Evolutionary conservation across 2,329 filamentous ascomycete genomes (phyloP), one percentile per base, ranked within the genome.

Genomic region (Karstenula rhodostoma): DNA sequence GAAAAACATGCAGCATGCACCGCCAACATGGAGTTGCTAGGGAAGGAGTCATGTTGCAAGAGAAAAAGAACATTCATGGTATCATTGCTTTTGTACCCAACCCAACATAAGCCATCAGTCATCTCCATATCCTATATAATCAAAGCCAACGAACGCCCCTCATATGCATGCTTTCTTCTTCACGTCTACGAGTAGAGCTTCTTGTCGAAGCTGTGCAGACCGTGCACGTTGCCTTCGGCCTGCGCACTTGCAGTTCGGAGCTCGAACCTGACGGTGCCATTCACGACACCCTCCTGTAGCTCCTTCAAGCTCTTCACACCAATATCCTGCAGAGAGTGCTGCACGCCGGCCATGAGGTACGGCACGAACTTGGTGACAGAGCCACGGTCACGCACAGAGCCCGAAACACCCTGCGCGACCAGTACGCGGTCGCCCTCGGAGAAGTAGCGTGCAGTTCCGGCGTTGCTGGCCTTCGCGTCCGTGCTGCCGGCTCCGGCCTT

Each of bases 151-250:
- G 62, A 71, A 74, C 69, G 70, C 71, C 74, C 57, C 61, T 68
- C 61, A 65, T 64, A 75, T 76, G 73, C 72, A 75, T 63, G 49
- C 56, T 52, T 40, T 42, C 12, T 42, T 15, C n/a, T 58, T 52
- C 29, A 58, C 57, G n/a, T 63, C 65, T 88, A 97, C 73, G 93
- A 93, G 82, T 96, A 99, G 69, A 99, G 90, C 87, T 98, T 99
- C 91, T 99, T 99, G 86, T 98, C 95, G 79, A 96, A 98, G 78
- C 92, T 94, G 84, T 98, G 93, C 86, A 99, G 93, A 61, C 88
- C 88, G 83, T 98, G 96, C 63, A 99, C 94, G 77, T 94, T 95
- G 67, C 95, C 95, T 85, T 99, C 95, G 61, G 96, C 86, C 86
- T 97, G 93, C 53, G 95, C 95, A 80, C 93, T 97, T 61, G 93